Conservation (phyloP, 495 filamentous ascomycete genomes). For the Penicillium cataractarum region DNA sequence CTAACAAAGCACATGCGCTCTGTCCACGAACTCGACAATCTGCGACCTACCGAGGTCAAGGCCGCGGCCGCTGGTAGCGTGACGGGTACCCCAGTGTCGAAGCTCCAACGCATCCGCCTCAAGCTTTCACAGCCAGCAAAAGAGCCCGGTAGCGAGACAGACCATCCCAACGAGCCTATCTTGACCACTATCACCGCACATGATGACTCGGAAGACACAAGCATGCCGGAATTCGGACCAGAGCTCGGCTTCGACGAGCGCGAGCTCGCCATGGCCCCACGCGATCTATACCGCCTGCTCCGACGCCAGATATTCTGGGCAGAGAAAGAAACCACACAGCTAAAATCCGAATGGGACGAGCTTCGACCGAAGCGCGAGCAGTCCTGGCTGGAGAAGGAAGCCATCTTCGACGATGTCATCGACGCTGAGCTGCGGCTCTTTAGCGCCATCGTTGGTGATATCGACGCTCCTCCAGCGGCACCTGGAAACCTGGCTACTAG, state of each 20-base stretch:
- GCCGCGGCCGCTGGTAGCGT: conserved; percentile 40
- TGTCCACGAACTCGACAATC: conserved; percentile 93
- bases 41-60: conserved; percentile 85
- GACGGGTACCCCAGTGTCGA: conserved; percentile 54
- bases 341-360: conserved; percentile 65
- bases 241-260: conserved; percentile 64
- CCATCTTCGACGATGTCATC: conserved; percentile 60
- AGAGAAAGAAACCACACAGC: conserved; percentile 64
- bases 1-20: conserved; percentile 98
- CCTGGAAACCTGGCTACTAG: conserved; percentile 26
- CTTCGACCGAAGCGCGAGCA: conserved; percentile 69
- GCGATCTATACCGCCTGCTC: conserved; percentile 72
- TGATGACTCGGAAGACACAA: conserved; percentile 51
- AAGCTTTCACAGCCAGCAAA: conserved; percentile 58
- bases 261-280: conserved; percentile 70
- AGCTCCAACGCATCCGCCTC: conserved; percentile 67
- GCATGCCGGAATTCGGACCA: conserved; percentile 42
- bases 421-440: conserved; percentile 57
- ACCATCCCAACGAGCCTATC: conserved; percentile 54
- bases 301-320: conserved; percentile 82
- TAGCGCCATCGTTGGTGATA: conserved; percentile 37
- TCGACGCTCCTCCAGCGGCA: conserved; percentile 16
- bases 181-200: conserved; percentile 43
- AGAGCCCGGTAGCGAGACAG: conserved; percentile 48
- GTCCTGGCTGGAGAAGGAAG: conserved; percentile 86